These are phyloP conservation scores for Astrocystis sublimbata DNA, from an alignment of 495 filamentous ascomycete species.

Conservation along the genomic window DNA sequence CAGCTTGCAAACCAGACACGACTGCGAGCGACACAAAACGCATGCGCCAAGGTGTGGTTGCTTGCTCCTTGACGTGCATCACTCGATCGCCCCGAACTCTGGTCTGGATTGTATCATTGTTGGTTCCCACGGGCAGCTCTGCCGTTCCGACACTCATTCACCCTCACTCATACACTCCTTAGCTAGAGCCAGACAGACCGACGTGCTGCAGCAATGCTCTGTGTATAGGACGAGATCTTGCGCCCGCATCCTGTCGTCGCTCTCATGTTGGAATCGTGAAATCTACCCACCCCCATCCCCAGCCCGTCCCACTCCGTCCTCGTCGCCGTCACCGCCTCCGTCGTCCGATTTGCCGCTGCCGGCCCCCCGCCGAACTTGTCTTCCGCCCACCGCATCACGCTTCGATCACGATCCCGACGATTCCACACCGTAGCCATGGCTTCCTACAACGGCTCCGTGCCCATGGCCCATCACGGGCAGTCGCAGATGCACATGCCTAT, in stretches of 20 bases:
- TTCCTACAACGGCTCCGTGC: conserved; percentile 46
- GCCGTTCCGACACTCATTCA: neutral
- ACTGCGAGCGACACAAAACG: neutral
- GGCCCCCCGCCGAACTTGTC: neutral
- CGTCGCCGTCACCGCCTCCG: neutral
- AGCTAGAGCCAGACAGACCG: neutral
- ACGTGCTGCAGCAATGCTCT: conserved; percentile 25
- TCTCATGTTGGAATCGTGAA: conserved; percentile 30
- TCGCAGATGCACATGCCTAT: conserved; percentile 32
- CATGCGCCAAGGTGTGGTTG: conserved; percentile 12
- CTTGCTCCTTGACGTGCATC: conserved; percentile 10
- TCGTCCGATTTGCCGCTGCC: neutral
- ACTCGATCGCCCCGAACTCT: neutral
- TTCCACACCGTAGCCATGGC: conserved; percentile 35
- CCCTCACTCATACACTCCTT: neutral
- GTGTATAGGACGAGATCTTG: conserved; percentile 31
- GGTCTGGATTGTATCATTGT: neutral
- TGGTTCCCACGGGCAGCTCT: neutral
- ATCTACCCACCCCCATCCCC: conserved; percentile 5
- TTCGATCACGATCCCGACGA: neutral
- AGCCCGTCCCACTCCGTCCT: conserved; percentile 19
- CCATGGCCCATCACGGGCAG: conserved; percentile 36
- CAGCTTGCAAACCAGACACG: neutral
- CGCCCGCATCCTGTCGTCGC: conserved; percentile 24
- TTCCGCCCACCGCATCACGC: conserved; percentile 1